Base-by-base conservation (phyloP, 2,329 filamentous ascomycete genomes). In the Arthrobotrys pseudoclavata region DNA sequence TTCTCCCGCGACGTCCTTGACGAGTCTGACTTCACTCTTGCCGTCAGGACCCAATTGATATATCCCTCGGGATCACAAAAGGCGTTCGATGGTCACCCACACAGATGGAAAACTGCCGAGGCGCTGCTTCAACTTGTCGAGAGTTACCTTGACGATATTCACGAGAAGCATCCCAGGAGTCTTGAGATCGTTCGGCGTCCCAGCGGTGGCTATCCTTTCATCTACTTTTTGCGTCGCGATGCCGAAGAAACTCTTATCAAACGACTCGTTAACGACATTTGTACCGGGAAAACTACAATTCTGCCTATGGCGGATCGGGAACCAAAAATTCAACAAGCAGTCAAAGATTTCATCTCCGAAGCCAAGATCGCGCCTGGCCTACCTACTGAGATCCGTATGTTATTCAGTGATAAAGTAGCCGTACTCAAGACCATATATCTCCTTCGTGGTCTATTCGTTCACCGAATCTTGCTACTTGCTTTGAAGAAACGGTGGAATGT, bases 401-500 rank as follows among this genome's bases (percentile, higher is more conserved):
- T 84, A 6, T 84, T 86, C 48, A 74, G 79, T 3, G 83, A 84
- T 24, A 82, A 82, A 3, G 79, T 79, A 2, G n/a, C 74, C 10
- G 34, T 71, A 0, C 13, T n/a, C 60, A 75, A 68, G 29, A 76
- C 63, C 0, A 78, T 91, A 0, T 86, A 89, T 6, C 85, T 92
- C 0, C 82, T 93, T 0, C 87, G 91, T 0, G 91, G 91, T 0
- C 83, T 93, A 0, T 81, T 93, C 0, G 85, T 88, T 0, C 86
- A 89, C 68, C 84, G 87, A 0, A 88, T 93, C 1, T 82, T 93
- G 0, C 81, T 88, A 0, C 86, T 90, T 26, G 87, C 85, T 1
- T 81, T 91, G 0, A 87, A 76, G 62, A 92, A 91, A 81, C 84
- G 89, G 3, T 92, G 88, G 87, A 89, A 90, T 29, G 90, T 93